Base-by-base conservation (phyloP, 2,329 filamentous ascomycete genomes). In the Orbilia quercus region DNA sequence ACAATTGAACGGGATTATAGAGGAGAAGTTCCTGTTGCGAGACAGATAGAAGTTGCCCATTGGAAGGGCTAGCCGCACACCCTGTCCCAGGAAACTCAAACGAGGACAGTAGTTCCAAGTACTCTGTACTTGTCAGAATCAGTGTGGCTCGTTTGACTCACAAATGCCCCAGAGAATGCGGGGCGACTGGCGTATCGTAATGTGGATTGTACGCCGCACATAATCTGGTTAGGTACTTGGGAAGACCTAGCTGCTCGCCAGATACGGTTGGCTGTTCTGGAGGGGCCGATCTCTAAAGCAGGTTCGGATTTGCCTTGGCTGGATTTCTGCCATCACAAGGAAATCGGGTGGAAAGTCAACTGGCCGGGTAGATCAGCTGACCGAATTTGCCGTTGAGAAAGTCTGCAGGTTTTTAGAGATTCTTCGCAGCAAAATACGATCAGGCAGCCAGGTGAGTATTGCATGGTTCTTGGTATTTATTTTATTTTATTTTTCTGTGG, bases 371-470 rank as follows among this genome's bases (percentile, higher is more conserved):
- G 34, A 59, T 72, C 67, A 72, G 67, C 67, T 72, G 67, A 72
- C 38, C 28, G 42, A n/a, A 20, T 34, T 59, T 67, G 58, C 47
- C 14, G 36, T 59, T 67, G 66, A 31, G 9, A 31, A 31, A 31
- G 28, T 31, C 45, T 55, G 31, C 47, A 36, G 42, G 47, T 53
- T 42, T 53, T n/a, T n/a, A n/a, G n/a, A n/a, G n/a, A n/a, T n/a
- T n/a, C n/a, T n/a, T n/a, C n/a, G 60, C 60, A 47, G 60, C 54
- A 20, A n/a, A n/a, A 54, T 57, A 48, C 54, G 25, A 66, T 66
- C 69, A 73, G 69, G 69, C 60, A 73, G 48, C 69, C 60, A 48
- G n/a, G n/a, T n/a, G n/a, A n/a, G n/a, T n/a, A n/a, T n/a, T n/a
- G n/a, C n/a, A n/a, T n/a, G n/a, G n/a, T n/a, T n/a, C n/a, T n/a